Evolutionary conservation across 371 early-diverging fungal species (phyloP), one percentile per base, ranked within the genome.

Genomic region (Smittium mucronatum): DNA sequence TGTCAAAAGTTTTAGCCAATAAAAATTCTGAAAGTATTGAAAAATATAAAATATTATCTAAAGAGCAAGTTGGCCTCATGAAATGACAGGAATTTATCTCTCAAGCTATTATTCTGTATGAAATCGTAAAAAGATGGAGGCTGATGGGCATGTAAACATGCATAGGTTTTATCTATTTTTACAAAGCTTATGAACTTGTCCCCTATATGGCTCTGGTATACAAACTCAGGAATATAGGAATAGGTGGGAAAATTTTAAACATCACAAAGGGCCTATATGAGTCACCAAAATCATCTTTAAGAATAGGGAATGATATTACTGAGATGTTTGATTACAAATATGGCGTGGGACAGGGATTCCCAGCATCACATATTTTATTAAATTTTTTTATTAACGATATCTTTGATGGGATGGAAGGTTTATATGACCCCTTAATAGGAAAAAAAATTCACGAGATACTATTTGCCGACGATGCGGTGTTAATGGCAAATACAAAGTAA

Each of bases 121-220:
- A 61, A 61, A 61, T 61, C 16, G n/a, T 61, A 5, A 61, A 61
- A 61, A 5, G 63, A 61, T 16, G 63, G 11, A 61, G 26, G 26
- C 5, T 61, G 5, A 5, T 15, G 26, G 16, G n/a, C 16, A 11
- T 30, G 26, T 5, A 28, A 61, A 61, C 63, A 30, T 61, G 33
- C 11, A 33, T 61, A 28, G 29, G 63, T 11, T 61, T 61, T 61
- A 33, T 61, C 5, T 5, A 61, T 61, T 61, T 61, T 26, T 5
- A 5, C 5, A 61, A 61, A n/a, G 63, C 63, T 33, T 61, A 61
- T 33, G 63, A 61, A 11, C 5, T 28, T 5, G 63, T 61, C 5
- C 63, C 63, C 5, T 33, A 61, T 61, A 33, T 15, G 5, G 31
- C 33, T 5, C 33, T 61, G 26, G 26, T 61, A 33, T 30, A 61